Percentiles rank a stretch among this genome's conserved stretches.
phyloP scores from a whole-genome alignment of 2,329 filamentous ascomycete genomes.

The Chaetomium sp. region DNA sequence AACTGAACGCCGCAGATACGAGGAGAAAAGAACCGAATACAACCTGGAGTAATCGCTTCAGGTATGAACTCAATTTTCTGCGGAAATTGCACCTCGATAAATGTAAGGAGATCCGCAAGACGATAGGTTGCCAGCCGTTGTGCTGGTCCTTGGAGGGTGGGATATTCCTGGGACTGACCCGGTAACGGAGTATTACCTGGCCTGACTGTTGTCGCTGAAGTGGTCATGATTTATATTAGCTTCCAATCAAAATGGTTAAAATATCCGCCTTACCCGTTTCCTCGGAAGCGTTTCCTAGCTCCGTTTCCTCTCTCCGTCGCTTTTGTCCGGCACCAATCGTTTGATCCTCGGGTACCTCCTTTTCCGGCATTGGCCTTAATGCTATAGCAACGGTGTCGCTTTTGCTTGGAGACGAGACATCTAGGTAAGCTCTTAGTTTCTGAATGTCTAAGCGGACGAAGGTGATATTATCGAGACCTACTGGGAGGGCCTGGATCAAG shows the following conservation, averaged over 20 bases:
- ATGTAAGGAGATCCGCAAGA: neutral
- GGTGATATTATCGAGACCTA: neutral
- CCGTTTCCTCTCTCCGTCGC: neutral
- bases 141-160: neutral
- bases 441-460: neutral
- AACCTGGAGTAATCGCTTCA: neutral
- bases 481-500: neutral
- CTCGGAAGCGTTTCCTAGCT: neutral
- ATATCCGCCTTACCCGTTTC: neutral
- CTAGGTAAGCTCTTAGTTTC: no score
- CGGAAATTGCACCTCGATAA: neutral
- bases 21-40: neutral
- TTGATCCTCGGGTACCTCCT: neutral
- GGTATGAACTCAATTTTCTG: neutral
- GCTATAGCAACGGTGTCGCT: neutral
- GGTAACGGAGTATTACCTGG: no score
- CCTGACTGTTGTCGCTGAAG: neutral
- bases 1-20: neutral
- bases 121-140: neutral
- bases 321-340: neutral
- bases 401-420: no score
- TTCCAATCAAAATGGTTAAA: neutral
- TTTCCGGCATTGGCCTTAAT: neutral
- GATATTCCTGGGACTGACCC: neutral
- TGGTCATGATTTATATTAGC: neutral